phyloP scores from a whole-genome alignment of 2,329 filamentous ascomycete genomes.

The Amauroascus verrucosus region DNA sequence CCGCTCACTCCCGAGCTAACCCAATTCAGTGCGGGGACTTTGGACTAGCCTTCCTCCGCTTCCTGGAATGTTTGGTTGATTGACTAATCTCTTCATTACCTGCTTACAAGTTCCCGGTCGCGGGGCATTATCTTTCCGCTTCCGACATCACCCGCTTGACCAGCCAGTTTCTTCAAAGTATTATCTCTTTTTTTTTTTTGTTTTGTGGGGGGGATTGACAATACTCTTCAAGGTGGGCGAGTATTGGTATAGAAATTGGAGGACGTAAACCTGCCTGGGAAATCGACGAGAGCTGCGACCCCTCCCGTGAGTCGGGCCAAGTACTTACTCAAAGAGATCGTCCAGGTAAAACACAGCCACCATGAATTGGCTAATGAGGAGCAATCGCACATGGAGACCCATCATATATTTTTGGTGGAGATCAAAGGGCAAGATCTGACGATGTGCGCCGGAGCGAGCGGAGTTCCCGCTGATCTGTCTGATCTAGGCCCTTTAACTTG shows the following conservation, averaged over 20 bases:
- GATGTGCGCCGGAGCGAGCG: not conserved
- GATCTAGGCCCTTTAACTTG: conserved; percentile 7
- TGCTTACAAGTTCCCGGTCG: not conserved
- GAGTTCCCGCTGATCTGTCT: conserved; percentile 6
- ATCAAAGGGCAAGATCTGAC: not conserved
- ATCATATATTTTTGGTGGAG: not conserved
- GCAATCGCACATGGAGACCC: not conserved
- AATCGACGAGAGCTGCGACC: too few species aligned
- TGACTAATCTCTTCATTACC: not conserved
- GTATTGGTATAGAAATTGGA: too few species aligned
- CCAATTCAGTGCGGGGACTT: conserved; percentile 4
- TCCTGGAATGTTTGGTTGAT: not conserved
- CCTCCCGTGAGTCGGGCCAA: too few species aligned
- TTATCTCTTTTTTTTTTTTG: too few species aligned
- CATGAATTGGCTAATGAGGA: not conserved
- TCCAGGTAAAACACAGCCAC: too few species aligned
- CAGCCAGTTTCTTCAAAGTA: not conserved
- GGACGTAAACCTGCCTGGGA: too few species aligned
- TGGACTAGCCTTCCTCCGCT: not conserved
- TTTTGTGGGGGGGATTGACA: too few species aligned
- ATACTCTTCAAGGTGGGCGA: too few species aligned
- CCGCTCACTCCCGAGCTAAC: conserved; percentile 7
- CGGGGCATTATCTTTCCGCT: not conserved
- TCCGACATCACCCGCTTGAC: not conserved
- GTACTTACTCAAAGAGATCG: too few species aligned